A percentile compares a stretch with the other conserved stretches of the same genome.
These are phyloP conservation scores for Xylaria castorea DNA, from an alignment of 495 filamentous ascomycete genomes.

Conservation along the genomic window DNA sequence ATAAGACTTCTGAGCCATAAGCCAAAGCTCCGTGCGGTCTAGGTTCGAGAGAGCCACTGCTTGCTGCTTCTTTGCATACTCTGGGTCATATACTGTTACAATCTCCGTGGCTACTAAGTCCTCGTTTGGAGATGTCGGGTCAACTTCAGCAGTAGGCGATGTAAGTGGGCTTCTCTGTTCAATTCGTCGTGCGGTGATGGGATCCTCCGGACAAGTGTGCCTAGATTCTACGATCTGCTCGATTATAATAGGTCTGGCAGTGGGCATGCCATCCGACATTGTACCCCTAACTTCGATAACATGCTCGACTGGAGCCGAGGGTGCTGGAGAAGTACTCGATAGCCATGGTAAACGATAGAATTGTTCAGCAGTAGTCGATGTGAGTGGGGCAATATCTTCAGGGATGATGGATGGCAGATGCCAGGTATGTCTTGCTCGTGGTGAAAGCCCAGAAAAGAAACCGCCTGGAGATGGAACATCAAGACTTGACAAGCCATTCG, in stretches of 20 bases:
- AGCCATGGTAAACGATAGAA: slow-evolving; percentile 86
- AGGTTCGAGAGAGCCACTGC: slow-evolving; percentile 68
- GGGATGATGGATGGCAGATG: slow-evolving; percentile 54
- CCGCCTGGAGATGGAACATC: slow-evolving; percentile 89
- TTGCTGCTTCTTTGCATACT: slow-evolving; percentile 71
- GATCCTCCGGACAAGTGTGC: slow-evolving; percentile 31
- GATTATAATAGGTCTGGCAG: slow-evolving; percentile 58
- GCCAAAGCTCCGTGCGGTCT: slow-evolving; percentile 83
- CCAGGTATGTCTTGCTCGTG: slow-evolving; percentile 80
- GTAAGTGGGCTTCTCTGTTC: slow-evolving; percentile 39
- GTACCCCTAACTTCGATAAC: slow-evolving; percentile 65
- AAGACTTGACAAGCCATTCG: slow-evolving; percentile 67
- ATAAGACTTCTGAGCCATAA: slow-evolving; percentile 78
- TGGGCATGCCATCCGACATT: slow-evolving; percentile 67
- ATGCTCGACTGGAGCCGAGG: slow-evolving; percentile 66
- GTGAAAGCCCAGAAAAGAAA: slow-evolving; percentile 84
- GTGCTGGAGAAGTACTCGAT: slow-evolving; percentile 36
- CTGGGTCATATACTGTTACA: slow-evolving; percentile 71
- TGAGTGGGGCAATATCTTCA: slow-evolving; percentile 59
- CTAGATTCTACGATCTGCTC: slow-evolving; percentile 37
- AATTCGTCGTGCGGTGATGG: slow-evolving; percentile 37
- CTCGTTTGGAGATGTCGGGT: slow-evolving; percentile 46
- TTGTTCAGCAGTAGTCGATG: slow-evolving; percentile 79
- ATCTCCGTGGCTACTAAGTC: slow-evolving; percentile 60
- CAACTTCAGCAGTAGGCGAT: slow-evolving; percentile 44